Conservation (phyloP, 116 monocot species). For the Zostera marina region DNA sequence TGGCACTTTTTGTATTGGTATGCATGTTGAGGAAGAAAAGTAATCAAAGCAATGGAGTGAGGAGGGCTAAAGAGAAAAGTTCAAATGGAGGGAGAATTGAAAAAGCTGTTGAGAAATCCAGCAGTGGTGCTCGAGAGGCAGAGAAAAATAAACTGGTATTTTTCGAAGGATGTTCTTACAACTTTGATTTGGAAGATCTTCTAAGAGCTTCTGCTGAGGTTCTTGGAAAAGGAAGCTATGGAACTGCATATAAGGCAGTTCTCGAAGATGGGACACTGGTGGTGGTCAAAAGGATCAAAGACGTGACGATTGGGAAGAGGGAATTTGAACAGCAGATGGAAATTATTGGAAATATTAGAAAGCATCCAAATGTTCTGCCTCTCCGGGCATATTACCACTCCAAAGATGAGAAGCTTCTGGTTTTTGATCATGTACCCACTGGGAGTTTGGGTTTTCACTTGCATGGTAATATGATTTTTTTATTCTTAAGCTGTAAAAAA, state of each 20-base stretch:
- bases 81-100: constrained; percentile 37
- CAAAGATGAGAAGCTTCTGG: constrained; percentile 96
- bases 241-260: constrained; percentile 90
- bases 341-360: constrained; percentile 51
- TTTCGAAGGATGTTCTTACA: constrained; percentile 69
- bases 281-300: constrained; percentile 88
- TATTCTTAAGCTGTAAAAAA: no score
- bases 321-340: constrained; percentile 99
- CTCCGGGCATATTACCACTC: constrained; percentile 94
- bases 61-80: constrained; percentile 44
- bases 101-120: constrained; percentile 48
- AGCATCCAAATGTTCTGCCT: constrained; percentile 55
- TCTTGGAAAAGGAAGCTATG: constrained; percentile 90
- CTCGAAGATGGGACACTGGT: constrained; percentile 87
- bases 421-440: constrained; percentile 58
- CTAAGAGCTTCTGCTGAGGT: constrained; percentile 95
- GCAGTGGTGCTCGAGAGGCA: constrained; percentile 77
- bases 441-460: constrained; percentile 54
- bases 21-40: constrained; percentile 20
- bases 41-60: neutral
- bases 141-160: constrained; percentile 87
- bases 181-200: constrained; percentile 89
- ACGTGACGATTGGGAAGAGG: constrained; percentile 71
- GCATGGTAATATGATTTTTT: constrained; percentile 90
- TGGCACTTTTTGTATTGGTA: constrained; percentile 29